Percentiles rank a stretch among this genome's conserved stretches.
Evolutionary conservation across 1,284 basidiomycete genomes (phyloP).

Genomic region (Cutaneotrichosporon sp.): DNA sequence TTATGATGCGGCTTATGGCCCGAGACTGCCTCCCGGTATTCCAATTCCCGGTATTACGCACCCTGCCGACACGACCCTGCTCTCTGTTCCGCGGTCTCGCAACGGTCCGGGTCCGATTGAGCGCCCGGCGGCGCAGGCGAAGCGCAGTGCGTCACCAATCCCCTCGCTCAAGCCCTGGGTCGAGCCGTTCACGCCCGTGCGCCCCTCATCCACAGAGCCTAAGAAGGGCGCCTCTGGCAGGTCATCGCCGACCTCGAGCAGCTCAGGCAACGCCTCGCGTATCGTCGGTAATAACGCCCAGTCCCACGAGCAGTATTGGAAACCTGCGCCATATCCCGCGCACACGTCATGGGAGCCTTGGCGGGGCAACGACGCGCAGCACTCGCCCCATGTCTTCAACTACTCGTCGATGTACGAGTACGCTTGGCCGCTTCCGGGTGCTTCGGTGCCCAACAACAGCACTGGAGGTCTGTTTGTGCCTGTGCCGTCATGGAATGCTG

Average conservation of each 20-base stretch:
- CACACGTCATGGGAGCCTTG: neutral
- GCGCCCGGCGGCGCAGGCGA: neutral
- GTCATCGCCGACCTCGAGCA: no score
- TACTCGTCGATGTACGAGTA: neutral
- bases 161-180: neutral
- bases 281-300: no score
- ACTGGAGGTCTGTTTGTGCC: constrained; percentile 70
- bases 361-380: neutral
- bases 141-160: neutral
- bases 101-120: no score
- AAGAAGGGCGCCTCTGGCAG: no score
- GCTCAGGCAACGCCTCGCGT: no score
- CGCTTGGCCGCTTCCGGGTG: neutral
- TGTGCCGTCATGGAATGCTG: no score
- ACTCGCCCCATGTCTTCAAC: neutral
- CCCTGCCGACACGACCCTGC: no score
- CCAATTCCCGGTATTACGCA: neutral
- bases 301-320: no score
- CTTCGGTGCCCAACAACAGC: constrained; percentile 68
- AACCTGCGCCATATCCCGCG: no score
- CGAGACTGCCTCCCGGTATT: neutral
- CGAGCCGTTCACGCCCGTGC: neutral
- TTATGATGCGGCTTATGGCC: neutral
- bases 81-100: no score
- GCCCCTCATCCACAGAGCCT: neutral